Evolutionary conservation across 2,329 filamentous ascomycete species (phyloP), one percentile per base, ranked within the genome.

Genomic region (Ophiosphaerella herpotricha): DNA sequence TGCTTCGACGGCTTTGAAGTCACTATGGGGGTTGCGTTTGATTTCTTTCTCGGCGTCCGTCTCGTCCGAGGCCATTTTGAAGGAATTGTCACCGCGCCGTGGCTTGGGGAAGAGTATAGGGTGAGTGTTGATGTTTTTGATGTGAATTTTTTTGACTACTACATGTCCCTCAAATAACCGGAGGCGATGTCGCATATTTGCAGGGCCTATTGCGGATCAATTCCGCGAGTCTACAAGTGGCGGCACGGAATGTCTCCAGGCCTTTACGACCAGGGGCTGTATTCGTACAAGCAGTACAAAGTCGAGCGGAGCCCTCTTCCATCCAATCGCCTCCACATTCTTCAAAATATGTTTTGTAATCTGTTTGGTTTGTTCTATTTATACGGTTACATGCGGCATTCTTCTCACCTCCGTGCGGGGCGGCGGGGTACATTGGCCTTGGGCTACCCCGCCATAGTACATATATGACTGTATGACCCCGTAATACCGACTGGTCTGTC

Each of bases 1-100:
- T 35, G 79, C 79, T 75, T 93, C 86, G 47, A 90, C 85, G 16
- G 76, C 73, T 66, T 90, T 88, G 78, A 93, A 93, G 76, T 93
- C 86, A 2, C 82, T 82, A 73, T 90, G 87, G 1, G 84, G 84
- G 71, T 88, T 89, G 68, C 85, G 83, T 68, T 85, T 77, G 58
- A 79, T 69, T 33, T 68, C 57, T 16, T 75, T 73, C 57, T 81
- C 78, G 21, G 74, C 71, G 50, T 81, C 78, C 56, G 72, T 53
- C 66, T 75, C 75, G 33, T 72, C 55, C 16, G 60, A 41, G 13
- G 58, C 57, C 60, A 64, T 64, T 1, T 41, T 50, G 24, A 37
- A 33, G 21, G 29, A 18, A 21, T 12, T 33, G 26, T 34, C 13
- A 32, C 16, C 11, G n/a, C 8, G 5, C n/a, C 12, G 6, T 6